Base-by-base conservation (phyloP, 768 basidiomycete species). In the Coprinopsis strossmayeri region DNA sequence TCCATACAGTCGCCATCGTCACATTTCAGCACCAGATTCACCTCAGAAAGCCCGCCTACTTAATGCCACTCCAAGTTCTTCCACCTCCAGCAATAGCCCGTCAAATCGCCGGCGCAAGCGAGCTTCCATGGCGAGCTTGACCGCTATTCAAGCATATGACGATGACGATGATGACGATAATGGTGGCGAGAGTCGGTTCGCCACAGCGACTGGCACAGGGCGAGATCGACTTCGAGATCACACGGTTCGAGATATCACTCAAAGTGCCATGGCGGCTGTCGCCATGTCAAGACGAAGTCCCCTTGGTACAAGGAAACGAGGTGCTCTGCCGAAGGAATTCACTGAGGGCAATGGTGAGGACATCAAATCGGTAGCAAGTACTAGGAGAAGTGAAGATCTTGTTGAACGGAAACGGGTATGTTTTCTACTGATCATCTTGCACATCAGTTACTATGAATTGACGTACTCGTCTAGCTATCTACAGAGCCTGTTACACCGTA, bases 241-340 rank as follows among this genome's bases (percentile, higher is more conserved):
- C 54, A 23, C 51, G 55, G 18, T 59, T 48, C 41, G 61, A 55
- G 53, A 53, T 78, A 66, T 83, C 26, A 73, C 75, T 1, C 70
- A 73, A 23, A 74, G 79, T 46, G 82, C 84, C 39, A 61, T 86
- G 53, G 79, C 76, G 37, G 77, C 82, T 27, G 76, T 82, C 34
- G 76, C 79, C 3, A 75, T 76, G 2, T 73, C 78, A 23, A 67
- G 81, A 50, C 67, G 72, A 48, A 80, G 77, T 54, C 76, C 77
- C 9, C 65, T 47, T 60, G 64, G 55, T 25, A 53, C 53, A 34
- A 51, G 67, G 47, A 69, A 64, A 49, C 68, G 82, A 42, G 61
- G 49, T 15, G 69, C 71, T 12, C 50, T 75, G 50, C 74, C 73
- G 1, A 59, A 57, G 54, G 70, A 78, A 55, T 71, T 74, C 61